Evolutionary conservation across 164 flowering plant species (phyloP).

Genomic region (Echeveria elegans): DNA sequence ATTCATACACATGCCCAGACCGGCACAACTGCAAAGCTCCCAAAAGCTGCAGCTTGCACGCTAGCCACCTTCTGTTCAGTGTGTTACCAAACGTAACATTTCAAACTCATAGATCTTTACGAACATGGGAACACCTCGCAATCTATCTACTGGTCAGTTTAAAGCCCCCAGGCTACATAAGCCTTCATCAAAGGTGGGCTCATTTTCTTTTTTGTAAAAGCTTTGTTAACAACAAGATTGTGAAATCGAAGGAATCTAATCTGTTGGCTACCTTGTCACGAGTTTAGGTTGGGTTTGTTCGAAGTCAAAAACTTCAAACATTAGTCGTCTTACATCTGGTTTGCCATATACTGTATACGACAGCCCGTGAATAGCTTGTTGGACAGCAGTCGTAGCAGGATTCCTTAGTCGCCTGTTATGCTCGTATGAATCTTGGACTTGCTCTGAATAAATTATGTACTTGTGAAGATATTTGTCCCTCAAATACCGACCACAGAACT

Average conservation of each 20-base stretch:
- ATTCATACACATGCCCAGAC: not conserved
- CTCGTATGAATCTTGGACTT: slow-evolving; percentile 69
- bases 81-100: no score
- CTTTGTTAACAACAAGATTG: not conserved
- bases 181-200: not conserved
- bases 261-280: not conserved
- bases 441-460: slow-evolving; percentile 62
- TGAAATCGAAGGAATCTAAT: not conserved
- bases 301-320: slow-evolving; percentile 97
- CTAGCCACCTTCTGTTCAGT: not conserved
- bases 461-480: slow-evolving; percentile 77
- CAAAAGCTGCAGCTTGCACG: not conserved
- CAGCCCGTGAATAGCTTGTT: slow-evolving; percentile 92
- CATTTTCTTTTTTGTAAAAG: not conserved
- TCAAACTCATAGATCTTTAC: not conserved
- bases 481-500: slow-evolving; percentile 84
- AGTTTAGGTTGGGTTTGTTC: slow-evolving; percentile 89
- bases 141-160: not conserved
- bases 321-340: slow-evolving; percentile 86
- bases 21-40: not conserved
- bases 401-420: slow-evolving; percentile 12
- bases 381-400: slow-evolving; percentile 85
- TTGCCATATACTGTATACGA: slow-evolving; percentile 82
- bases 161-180: not conserved
- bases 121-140: not conserved